phyloP scores from a whole-genome alignment of 2,329 filamentous ascomycete species.

The Calonectria multiphialidica region DNA sequence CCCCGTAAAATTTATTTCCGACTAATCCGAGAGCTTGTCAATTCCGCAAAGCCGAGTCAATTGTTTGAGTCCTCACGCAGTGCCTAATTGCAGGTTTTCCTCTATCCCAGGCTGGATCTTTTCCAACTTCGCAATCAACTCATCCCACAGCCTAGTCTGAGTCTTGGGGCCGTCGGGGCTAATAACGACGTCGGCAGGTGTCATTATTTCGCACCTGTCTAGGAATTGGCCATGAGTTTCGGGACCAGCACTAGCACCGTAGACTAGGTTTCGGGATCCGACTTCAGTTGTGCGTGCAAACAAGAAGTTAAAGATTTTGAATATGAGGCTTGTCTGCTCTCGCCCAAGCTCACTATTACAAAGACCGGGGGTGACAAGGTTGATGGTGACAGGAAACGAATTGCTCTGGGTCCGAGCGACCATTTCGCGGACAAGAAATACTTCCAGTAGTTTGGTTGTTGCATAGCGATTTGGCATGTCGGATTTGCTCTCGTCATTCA shows the following conservation, averaged over 20 bases:
- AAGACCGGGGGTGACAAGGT: background rate
- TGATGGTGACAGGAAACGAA: background rate
- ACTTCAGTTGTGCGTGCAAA: slow-evolving; percentile 58
- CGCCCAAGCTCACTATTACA: background rate
- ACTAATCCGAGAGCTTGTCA: no score
- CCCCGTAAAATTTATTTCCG: no score
- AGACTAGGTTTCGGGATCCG: slow-evolving; percentile 59
- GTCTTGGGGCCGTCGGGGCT: background rate
- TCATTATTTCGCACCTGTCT: slow-evolving; percentile 55
- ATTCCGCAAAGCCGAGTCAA: no score
- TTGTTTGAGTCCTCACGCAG: no score
- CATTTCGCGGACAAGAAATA: slow-evolving; percentile 42
- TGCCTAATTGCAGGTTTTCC: background rate
- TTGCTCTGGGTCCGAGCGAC: slow-evolving; percentile 5
- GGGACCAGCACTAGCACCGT: slow-evolving; percentile 50
- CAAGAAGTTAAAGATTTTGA: slow-evolving; percentile 23
- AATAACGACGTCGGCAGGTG: background rate
- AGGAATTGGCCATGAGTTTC: slow-evolving; percentile 56
- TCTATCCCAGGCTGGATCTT: background rate
- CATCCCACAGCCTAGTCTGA: background rate
- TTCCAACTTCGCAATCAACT: slow-evolving; percentile 2
- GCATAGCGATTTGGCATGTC: slow-evolving; percentile 38
- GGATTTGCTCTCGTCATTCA: slow-evolving; percentile 41
- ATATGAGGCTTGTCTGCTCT: background rate
- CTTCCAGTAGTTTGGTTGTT: slow-evolving; percentile 48